Conservation (phyloP, 768 basidiomycete species). For the Kwoniella sp. region DNA sequence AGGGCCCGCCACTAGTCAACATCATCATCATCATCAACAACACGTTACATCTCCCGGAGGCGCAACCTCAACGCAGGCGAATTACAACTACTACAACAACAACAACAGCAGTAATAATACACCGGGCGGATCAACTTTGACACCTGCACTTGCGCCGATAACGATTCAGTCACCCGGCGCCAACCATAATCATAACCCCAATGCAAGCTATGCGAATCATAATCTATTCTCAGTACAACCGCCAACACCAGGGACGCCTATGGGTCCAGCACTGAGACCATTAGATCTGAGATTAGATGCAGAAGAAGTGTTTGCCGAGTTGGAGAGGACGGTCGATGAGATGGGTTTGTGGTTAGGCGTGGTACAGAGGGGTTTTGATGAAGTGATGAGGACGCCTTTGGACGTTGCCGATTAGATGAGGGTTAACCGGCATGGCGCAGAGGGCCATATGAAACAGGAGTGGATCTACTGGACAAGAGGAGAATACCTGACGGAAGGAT, state of each 20-base stretch:
- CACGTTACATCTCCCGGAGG: not conserved
- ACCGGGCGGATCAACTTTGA: not conserved
- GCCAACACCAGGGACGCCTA: not conserved
- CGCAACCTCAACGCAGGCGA: not conserved
- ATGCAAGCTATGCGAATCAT: not conserved
- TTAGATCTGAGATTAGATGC: slow-evolving; percentile 71
- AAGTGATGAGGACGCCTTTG: slow-evolving; percentile 61
- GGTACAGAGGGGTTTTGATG: slow-evolving; percentile 71
- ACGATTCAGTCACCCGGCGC: not conserved
- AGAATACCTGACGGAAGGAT: not conserved
- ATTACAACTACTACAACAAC: not conserved
- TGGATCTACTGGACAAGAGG: not conserved
- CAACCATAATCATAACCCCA: not conserved
- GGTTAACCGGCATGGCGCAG: too few relatives aligned
- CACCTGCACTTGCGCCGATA: not conserved
- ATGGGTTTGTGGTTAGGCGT: slow-evolving; percentile 74
- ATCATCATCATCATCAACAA: not conserved
- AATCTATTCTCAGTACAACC: not conserved
- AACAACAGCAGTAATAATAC: too few relatives aligned
- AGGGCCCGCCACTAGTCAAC: not conserved
- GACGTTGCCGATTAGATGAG: not conserved
- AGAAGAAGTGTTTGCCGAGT: slow-evolving; percentile 68
- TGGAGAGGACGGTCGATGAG: slow-evolving; percentile 73
- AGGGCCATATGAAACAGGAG: too few relatives aligned
- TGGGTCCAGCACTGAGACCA: slow-evolving; percentile 60